Base-by-base conservation (phyloP, 495 filamentous ascomycete species). In the Podospora conica region DNA sequence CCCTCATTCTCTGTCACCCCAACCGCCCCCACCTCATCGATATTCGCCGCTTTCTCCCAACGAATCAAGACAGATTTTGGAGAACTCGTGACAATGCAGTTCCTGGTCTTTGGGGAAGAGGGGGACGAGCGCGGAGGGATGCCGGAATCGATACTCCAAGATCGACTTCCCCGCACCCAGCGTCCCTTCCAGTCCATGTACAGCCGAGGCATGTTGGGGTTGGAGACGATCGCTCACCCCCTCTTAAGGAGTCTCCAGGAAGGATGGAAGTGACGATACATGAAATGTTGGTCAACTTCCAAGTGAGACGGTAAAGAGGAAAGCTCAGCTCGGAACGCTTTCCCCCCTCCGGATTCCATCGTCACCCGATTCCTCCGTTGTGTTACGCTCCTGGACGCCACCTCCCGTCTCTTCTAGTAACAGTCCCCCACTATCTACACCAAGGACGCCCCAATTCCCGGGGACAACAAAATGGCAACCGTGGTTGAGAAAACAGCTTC, bases 401-500 rank as follows among this genome's bases (percentile, higher is more conserved):
- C 11, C 0, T 33, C n/a, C n/a, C n/a, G n/a, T n/a, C 31, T 5
- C 31, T 33, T 33, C 31, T 12, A 33, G 31, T 15, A 11, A 33
- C 11, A 12, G 31, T 10, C 29, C 1, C 3, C 31, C 4, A 33
- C 31, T 15, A 33, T 15, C n/a, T 33, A 3, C 31, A 8, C n/a
- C 40, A 48, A 48, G 40, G 18, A 9, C 6, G n/a, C 6, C 6
- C n/a, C 0, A 48, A n/a, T 6, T 48, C 5, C 15, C 2, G 5
- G n/a, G 40, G 40, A 8, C 9, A 33, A 15, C 10, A 55, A 29
- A 55, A 69, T 70, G 63, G 28, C 53, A 11, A 66, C 28, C 83
- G 88, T 85, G 72, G 79, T 93, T 73, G 84, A 93, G 70, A 97
- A 94, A 80, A 93, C 93, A 79, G 88, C 84, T 73, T 96, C 95